phyloP scores from a whole-genome alignment of 176 grass and related monocot genomes.

The Secale cereale region DNA sequence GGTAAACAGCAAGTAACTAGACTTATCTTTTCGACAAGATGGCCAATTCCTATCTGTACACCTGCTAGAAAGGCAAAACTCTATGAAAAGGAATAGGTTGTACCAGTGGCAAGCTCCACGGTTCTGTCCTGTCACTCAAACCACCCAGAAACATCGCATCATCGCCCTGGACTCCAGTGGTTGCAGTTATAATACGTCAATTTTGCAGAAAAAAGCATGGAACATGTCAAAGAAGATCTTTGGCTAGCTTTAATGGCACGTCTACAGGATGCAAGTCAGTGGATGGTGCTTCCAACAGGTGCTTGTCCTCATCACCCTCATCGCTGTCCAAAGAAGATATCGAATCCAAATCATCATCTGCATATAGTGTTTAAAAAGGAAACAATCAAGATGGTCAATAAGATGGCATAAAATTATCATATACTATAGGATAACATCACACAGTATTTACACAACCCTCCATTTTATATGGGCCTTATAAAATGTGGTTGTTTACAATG shows the following conservation, averaged over 20 bases:
- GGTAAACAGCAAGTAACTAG: neutral
- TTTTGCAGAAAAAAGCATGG: constrained; percentile 7
- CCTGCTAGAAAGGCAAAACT: neutral
- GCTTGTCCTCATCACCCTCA: constrained; percentile 48
- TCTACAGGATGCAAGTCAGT: constrained; percentile 49
- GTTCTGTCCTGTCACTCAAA: neutral
- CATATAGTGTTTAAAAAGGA: constrained; percentile 22
- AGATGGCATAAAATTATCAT: neutral
- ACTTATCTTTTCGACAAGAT: constrained; percentile 4
- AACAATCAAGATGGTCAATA: constrained; percentile 7
- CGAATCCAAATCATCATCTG: constrained; percentile 75
- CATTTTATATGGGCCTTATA: neutral
- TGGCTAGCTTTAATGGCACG: constrained; percentile 51
- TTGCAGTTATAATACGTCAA: constrained; percentile 1
- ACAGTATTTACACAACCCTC: neutral
- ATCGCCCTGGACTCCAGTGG: neutral
- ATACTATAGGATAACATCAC: neutral
- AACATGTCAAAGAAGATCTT: constrained; percentile 56
- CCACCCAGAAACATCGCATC: constrained; percentile 23
- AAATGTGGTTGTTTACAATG: neutral
- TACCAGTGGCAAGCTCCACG: constrained; percentile 15
- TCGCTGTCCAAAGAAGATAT: constrained; percentile 49
- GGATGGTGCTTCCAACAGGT: constrained; percentile 35
- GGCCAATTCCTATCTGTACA: constrained; percentile 25
- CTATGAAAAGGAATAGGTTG: neutral